Conservation (phyloP, 2,329 filamentous ascomycete genomes). For the Mollisiaceae sp. region DNA sequence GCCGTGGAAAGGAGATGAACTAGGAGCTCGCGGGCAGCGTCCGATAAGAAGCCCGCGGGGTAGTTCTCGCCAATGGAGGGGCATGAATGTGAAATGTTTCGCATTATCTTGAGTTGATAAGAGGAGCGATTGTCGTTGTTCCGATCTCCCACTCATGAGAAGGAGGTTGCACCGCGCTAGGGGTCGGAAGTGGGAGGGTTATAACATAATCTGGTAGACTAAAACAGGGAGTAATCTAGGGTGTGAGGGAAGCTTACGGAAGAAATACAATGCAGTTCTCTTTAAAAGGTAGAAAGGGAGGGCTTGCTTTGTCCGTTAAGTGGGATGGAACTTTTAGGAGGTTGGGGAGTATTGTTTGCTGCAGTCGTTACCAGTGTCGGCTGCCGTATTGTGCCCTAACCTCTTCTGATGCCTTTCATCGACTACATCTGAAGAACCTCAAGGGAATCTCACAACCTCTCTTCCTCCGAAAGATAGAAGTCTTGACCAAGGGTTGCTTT, state of each 20-base stretch:
- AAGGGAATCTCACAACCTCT: not conserved
- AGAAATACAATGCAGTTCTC: too few relatives aligned
- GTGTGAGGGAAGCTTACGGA: too few relatives aligned
- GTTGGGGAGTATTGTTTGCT: not conserved
- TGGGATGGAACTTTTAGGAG: not conserved
- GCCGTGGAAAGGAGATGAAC: slow-evolving; percentile 9
- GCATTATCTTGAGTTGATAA: slow-evolving; percentile 24
- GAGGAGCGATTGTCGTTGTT: slow-evolving; percentile 19
- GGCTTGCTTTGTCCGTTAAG: too few relatives aligned
- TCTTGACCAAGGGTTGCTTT: not conserved
- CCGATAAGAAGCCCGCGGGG: slow-evolving; percentile 14
- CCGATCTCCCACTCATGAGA: slow-evolving; percentile 14
- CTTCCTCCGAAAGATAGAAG: not conserved
- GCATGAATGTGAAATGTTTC: slow-evolving; percentile 4
- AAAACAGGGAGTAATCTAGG: not conserved
- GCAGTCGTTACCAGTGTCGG: not conserved
- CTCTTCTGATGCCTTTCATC: not conserved
- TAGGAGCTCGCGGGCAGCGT: slow-evolving; percentile 23
- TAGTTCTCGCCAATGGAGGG: slow-evolving; percentile 24
- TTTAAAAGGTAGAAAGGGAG: too few relatives aligned
- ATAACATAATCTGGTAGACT: not conserved
- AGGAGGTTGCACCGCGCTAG: slow-evolving; percentile 2
- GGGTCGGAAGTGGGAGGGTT: not conserved
- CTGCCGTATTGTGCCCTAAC: not conserved
- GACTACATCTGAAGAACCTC: not conserved